These are phyloP conservation scores for Hypocreales sp. DNA, from an alignment of 2,329 filamentous ascomycete genomes.

Conservation along the genomic window DNA sequence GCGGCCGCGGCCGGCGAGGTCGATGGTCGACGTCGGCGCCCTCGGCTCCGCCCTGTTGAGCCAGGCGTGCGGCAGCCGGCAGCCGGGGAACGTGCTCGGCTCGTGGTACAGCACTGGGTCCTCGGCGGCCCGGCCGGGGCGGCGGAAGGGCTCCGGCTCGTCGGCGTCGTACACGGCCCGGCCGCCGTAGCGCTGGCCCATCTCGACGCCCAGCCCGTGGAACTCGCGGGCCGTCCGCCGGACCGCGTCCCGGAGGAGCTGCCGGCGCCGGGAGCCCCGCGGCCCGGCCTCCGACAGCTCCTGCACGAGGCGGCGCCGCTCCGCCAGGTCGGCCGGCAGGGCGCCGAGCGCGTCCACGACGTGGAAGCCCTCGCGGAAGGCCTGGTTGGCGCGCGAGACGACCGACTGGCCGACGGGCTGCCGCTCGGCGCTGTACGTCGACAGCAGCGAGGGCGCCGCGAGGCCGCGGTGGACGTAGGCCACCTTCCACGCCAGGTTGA, in stretches of 20 bases:
- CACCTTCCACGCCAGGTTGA: conserved; percentile 40
- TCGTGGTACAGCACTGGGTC: conserved; percentile 27
- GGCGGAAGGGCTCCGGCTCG: conserved; percentile 11
- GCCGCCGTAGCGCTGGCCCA: conserved; percentile 39
- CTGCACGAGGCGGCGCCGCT: conserved; percentile 20
- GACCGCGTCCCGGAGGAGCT: conserved; percentile 23
- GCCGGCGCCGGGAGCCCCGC: conserved; percentile 21
- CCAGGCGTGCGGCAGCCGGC: conserved; percentile 47
- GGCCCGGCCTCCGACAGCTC: conserved; percentile 22
- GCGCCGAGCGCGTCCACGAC: conserved; percentile 31
- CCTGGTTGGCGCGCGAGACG: conserved; percentile 40
- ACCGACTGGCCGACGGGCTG: conserved; percentile 32
- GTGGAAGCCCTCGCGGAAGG: conserved; percentile 32
- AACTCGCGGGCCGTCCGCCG: conserved; percentile 30
- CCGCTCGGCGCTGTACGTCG: conserved; percentile 27
- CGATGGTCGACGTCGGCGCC: conserved; percentile 36
- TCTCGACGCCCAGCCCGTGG: conserved; percentile 40
- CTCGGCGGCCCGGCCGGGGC: conserved; percentile 8
- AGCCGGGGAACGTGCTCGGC: conserved; percentile 40
- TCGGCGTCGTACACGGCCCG: conserved; percentile 27
- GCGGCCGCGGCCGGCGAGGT: conserved; percentile 38
- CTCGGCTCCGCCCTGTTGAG: conserved; percentile 31
- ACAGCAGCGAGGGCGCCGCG: conserved; percentile 21
- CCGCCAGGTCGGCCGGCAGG: conserved; percentile 18
- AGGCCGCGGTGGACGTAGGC: conserved; percentile 22